These are phyloP conservation scores for Aspergillus texensis DNA, from an alignment of 2,329 filamentous ascomycete species.

Conservation along the genomic window DNA sequence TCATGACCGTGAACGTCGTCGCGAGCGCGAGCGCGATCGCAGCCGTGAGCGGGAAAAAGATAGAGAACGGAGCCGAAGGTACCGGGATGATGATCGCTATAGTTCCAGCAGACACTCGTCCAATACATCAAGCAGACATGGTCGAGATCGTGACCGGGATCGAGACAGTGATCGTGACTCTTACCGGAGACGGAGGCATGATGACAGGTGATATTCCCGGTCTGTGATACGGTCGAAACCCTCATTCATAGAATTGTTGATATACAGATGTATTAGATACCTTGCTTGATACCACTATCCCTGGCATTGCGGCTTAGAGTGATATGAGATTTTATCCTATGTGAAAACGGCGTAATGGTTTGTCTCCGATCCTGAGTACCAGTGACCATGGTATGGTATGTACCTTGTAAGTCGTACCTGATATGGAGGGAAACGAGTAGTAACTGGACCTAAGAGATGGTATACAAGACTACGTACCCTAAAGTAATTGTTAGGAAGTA, in stretches of 20 bases:
- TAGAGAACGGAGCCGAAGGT: constrained; percentile 33
- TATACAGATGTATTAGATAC: constrained; percentile 8
- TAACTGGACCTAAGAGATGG: background rate
- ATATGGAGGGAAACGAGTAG: background rate
- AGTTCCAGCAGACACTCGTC: constrained; percentile 37
- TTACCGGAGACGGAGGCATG: constrained; percentile 32
- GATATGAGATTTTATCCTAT: background rate
- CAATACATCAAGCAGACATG: constrained; percentile 32
- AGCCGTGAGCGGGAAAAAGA: constrained; percentile 35
- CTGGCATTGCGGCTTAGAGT: background rate
- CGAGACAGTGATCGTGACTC: constrained; percentile 33
- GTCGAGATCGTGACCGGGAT: constrained; percentile 33
- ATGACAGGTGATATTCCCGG: constrained; percentile 21
- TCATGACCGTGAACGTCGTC: constrained; percentile 24
- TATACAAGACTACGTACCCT: background rate
- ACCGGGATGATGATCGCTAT: constrained; percentile 37
- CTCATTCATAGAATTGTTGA: background rate
- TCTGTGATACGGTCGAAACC: background rate
- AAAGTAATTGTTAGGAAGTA: background rate
- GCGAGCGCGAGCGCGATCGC: constrained; percentile 39
- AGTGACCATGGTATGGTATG: background rate
- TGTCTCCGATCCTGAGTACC: background rate
- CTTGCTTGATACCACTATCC: constrained; percentile 12
- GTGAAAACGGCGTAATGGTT: background rate
- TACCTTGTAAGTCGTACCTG: background rate